phyloP scores from a whole-genome alignment of 106 monocot species.

The Agapanthus africanus region DNA sequence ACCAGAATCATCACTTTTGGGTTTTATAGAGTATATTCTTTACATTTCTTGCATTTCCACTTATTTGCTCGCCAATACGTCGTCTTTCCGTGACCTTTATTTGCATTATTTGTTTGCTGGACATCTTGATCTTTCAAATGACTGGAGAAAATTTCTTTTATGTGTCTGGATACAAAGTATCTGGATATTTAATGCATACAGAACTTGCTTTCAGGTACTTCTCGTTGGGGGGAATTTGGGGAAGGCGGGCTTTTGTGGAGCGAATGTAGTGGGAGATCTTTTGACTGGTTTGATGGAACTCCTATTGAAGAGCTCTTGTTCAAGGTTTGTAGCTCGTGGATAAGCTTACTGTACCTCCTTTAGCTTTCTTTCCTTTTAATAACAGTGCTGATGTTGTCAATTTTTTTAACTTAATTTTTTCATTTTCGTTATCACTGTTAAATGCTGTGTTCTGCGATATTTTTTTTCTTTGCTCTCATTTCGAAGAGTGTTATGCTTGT shows the following conservation, averaged over 20 bases:
- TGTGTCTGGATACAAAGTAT: neutral
- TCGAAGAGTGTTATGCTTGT: neutral
- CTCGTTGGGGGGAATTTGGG: constrained; percentile 94
- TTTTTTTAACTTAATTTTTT: neutral
- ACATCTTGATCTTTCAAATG: neutral
- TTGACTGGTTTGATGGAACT: constrained; percentile 89
- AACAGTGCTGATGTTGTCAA: neutral
- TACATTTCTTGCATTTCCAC: neutral
- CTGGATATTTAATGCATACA: neutral
- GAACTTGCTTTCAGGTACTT: constrained; percentile 53
- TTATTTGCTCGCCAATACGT: neutral
- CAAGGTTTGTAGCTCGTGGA: constrained; percentile 42
- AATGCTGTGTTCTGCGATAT: no score
- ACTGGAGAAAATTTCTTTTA: neutral
- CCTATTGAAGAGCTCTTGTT: constrained; percentile 68
- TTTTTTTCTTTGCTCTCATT: neutral
- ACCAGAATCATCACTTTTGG: neutral
- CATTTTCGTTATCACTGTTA: neutral
- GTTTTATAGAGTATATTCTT: neutral
- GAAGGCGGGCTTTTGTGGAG: constrained; percentile 95
- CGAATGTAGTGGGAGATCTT: constrained; percentile 84
- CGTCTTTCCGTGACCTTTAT: neutral
- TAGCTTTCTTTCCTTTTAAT: neutral
- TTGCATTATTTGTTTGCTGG: neutral
- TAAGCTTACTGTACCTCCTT: neutral